These are phyloP conservation scores for Hypoxylon sp. DNA, from an alignment of 2,329 filamentous ascomycete genomes.

Conservation along the genomic window DNA sequence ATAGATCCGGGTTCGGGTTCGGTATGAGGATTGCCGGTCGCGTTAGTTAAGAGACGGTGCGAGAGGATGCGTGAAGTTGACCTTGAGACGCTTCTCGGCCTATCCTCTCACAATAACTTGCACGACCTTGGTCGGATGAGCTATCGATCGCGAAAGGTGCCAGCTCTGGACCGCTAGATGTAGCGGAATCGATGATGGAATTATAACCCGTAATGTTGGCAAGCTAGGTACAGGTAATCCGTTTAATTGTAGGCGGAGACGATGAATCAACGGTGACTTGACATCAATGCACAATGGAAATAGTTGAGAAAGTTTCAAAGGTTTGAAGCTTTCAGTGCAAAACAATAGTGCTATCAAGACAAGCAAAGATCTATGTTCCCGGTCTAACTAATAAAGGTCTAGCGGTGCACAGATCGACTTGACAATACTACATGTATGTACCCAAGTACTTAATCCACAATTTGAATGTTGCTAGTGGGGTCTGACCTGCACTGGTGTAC, in stretches of 20 bases:
- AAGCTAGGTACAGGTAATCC: constrained; percentile 3
- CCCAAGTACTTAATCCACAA: no score
- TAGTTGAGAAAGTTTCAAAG: constrained; percentile 32
- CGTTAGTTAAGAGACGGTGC: not conserved
- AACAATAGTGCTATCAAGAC: constrained; percentile 31
- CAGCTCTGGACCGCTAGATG: not conserved
- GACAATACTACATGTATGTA: not conserved
- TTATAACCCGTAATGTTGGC: not conserved
- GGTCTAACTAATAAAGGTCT: constrained; percentile 13
- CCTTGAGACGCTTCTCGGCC: not conserved
- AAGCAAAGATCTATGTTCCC: constrained; percentile 22
- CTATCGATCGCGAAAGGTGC: not conserved
- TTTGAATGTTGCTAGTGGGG: not conserved
- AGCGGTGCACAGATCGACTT: constrained; percentile 33
- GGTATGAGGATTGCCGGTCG: not conserved
- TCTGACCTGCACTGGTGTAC: no score
- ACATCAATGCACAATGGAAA: constrained; percentile 27
- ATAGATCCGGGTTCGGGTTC: not conserved
- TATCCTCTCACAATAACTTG: not conserved
- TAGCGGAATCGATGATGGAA: not conserved
- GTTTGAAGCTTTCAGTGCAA: constrained; percentile 32
- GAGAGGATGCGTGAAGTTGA: not conserved
- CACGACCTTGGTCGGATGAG: not conserved
- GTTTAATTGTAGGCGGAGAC: not conserved
- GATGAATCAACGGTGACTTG: not conserved